phyloP scores from a whole-genome alignment of 1,284 basidiomycete species.

The Porodaedalea pini region DNA sequence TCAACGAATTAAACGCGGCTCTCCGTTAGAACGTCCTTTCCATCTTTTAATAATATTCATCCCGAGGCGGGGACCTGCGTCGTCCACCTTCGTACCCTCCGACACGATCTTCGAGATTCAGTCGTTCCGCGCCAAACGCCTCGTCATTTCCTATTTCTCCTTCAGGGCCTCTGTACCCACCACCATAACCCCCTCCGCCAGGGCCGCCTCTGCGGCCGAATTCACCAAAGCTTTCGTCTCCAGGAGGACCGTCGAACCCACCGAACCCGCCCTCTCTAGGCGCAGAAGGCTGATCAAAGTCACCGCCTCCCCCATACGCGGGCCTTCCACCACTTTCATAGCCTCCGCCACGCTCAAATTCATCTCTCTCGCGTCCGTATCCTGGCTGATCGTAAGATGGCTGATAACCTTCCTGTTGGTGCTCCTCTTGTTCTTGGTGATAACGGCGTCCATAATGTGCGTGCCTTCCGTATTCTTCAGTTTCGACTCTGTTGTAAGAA shows the following conservation, averaged over 20 bases:
- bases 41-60: slow-evolving; percentile 9
- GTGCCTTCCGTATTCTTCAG: slow-evolving; percentile 3
- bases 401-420: slow-evolving; percentile 16
- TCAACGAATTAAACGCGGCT: too few relatives aligned
- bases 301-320: background rate
- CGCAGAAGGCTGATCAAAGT: background rate
- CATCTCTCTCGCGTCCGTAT: slow-evolving; percentile 2
- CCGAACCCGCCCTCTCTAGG: slow-evolving; percentile 5
- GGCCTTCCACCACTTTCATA: background rate
- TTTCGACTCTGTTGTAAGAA: background rate
- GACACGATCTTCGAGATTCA: slow-evolving; percentile 32
- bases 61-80: slow-evolving; percentile 6
- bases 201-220: slow-evolving; percentile 10
- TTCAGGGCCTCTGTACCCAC: background rate
- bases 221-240: background rate
- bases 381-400: slow-evolving; percentile 17
- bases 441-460: background rate
- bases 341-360: slow-evolving; percentile 6
- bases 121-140: slow-evolving; percentile 46
- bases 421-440: background rate
- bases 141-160: slow-evolving; percentile 31
- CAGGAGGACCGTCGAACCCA: background rate
- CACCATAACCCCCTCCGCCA: slow-evolving; percentile 14
- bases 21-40: background rate
- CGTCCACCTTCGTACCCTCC: slow-evolving; percentile 20